Base-by-base conservation (phyloP, 768 basidiomycete species). In the Tulasnella calospora region DNA sequence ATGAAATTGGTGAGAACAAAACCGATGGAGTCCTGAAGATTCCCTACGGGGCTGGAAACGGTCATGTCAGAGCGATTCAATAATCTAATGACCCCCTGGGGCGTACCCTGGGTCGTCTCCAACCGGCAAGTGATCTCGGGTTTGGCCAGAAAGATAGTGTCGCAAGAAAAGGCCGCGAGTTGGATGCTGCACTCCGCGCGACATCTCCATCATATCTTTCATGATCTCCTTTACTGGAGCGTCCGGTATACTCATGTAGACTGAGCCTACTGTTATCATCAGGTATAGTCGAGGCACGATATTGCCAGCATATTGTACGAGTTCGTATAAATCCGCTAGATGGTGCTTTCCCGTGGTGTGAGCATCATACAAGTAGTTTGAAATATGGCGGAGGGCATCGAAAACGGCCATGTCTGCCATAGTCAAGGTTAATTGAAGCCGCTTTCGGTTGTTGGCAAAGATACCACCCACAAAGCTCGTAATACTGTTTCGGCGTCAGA, bases 141-240 rank as follows among this genome's bases (percentile, higher is more conserved):
- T 99, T 86, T 99, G 96, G 19, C 98, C 97, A 79, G 94, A 95
- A 44, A 99, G 90, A 84, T 99, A 99, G 83, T 99, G 97, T 36
- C 97, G 89, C 46, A 99, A 87, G 85, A 99, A 99, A 44, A 99
- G 86, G 23, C 98, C 98, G 70, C 98, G 89, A 73, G 96, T 95
- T n/a, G 98, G 97, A 83, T 99, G 96, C 80, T 99, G 88, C 6
- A 99, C 95, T 79, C 98, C 98, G 27, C 96, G 88, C 46, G 95
- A 95, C 98, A 99, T 99, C 85, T 99, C 98, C 93, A 99, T 93
- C 97, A 99, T 98, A 85, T 99, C 98, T 88, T 98, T 99, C 97
- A 99, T 99, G 80, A 99, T 95, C 86, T 99, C 97, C 87, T 96
- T 98, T 77, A 99, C 92, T 5, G 97, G 97, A 13, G 97, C 96